Base-by-base conservation (phyloP, 257 asterid species). In the Jacaranda mimosifolia region DNA sequence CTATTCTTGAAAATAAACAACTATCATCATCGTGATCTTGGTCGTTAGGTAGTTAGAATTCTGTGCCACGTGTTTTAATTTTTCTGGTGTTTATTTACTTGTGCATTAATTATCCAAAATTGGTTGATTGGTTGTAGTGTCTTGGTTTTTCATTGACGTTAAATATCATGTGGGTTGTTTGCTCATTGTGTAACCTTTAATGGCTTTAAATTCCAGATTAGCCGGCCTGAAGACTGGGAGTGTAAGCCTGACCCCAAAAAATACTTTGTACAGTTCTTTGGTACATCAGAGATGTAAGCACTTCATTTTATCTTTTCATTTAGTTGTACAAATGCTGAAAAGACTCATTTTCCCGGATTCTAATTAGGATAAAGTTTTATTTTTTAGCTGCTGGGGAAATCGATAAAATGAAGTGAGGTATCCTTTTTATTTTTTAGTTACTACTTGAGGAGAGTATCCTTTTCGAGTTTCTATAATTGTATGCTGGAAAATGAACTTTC, bases 231-330 rank as follows among this genome's bases (percentile, higher is more conserved):
- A 85, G 94, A 85, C 63, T 90, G 94, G 94, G 48, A 81, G 55
- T 86, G 84, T 67, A 76, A 73, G 39, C 90, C 96, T 73, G 97
- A 93, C 80, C 89, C 94, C 7, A 91, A 80, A 82, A 91, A 93
- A 77, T 87, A 85, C 80, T 93, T 93, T 55, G 98, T 93, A 63
- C 90, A 91, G 72, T 91, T 93, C 89, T 93, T 76, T 84, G 98
- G 98, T 63, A 93, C 98, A 77, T 53, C 64, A 81, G 98, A 93
- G 81, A 91, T 93, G 98, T 91, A 88, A 89, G 97, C 80, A 70
- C 67, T 55, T 75, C 46, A 73, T 71, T 46, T n/a, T 18, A 42
- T 15, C 60, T 51, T 9, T 60, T 19, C 63, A 14, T 46, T 70
- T 76, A 63, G 73, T 56, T 58, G 72, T 68, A 51, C 63, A 38